Conservation (phyloP, 352 stramenopile genomes). For the Phytopythium oedochilum region DNA sequence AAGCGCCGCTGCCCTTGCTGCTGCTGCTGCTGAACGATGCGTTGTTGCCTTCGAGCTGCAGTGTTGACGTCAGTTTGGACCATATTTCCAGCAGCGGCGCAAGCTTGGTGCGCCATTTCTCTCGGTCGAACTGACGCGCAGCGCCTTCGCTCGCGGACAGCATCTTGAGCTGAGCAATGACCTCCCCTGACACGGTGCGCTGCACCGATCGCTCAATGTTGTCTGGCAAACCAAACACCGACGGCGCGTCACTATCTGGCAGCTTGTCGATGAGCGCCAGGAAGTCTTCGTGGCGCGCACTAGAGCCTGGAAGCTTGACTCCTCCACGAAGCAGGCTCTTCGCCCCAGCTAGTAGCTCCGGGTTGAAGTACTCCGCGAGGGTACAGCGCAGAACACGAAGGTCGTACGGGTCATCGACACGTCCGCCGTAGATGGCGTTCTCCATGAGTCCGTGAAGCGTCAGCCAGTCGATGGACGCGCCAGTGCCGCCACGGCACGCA, state of each 20-base stretch:
- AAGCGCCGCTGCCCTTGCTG: constrained; percentile 30
- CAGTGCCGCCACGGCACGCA: constrained; percentile 31
- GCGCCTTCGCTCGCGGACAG: constrained; percentile 65
- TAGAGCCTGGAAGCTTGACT: constrained; percentile 64
- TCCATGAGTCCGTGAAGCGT: constrained; percentile 94
- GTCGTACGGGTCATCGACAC: constrained; percentile 93
- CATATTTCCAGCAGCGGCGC: constrained; percentile 89
- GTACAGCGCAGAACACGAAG: constrained; percentile 88
- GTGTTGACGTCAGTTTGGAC: constrained; percentile 70
- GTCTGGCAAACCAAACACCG: constrained; percentile 89
- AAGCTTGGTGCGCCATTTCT: constrained; percentile 88
- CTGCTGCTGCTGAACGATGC: constrained; percentile 10
- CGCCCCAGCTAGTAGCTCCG: constrained; percentile 66
- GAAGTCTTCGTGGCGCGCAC: constrained; percentile 55
- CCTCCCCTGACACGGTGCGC: constrained; percentile 71
- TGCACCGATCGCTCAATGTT: constrained; percentile 95
- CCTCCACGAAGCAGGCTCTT: constrained; percentile 46
- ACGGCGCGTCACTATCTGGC: constrained; percentile 67
- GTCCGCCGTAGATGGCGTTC: constrained; percentile 94
- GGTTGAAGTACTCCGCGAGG: constrained; percentile 83
- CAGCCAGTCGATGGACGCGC: constrained; percentile 77
- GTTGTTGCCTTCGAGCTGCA: constrained; percentile 35
- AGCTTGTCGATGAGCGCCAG: constrained; percentile 70
- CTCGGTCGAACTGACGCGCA: constrained; percentile 84
- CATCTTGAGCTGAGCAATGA: constrained; percentile 86